Conservation (phyloP, 129 eudicot species). For the Heracleum sosnowskyi region DNA sequence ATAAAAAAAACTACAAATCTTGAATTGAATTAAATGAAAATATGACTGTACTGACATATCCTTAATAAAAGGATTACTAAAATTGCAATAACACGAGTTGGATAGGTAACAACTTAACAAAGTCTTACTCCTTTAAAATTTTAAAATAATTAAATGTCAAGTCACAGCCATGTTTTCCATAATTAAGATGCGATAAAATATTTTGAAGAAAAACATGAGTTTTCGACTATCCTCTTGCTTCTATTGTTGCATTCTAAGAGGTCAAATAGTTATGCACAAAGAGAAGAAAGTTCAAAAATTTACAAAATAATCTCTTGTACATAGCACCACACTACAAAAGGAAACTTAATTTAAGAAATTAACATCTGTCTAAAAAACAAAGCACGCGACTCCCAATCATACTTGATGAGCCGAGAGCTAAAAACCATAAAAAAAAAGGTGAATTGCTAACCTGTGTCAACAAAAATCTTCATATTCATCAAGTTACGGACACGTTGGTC, state of each 20-base stretch:
- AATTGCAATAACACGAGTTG: not conserved
- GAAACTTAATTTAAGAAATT: not conserved
- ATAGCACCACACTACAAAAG: not conserved
- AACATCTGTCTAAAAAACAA: not conserved
- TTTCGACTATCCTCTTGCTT: not conserved
- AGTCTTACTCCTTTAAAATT: not conserved
- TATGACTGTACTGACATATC: not conserved
- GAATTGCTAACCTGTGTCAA: conserved; percentile 64
- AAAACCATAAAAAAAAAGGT: conserved; percentile 5
- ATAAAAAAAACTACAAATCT: not conserved
- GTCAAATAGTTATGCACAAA: not conserved
- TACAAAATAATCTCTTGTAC: not conserved
- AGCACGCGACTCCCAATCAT: not conserved
- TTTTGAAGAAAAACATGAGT: not conserved
- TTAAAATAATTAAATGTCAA: not conserved
- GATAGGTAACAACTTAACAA: not conserved
- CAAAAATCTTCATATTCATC: conserved; percentile 98
- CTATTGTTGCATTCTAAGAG: not conserved
- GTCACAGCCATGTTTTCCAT: not conserved
- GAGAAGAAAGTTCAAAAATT: not conserved
- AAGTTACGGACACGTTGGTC: conserved; percentile 87
- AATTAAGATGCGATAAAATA: not conserved
- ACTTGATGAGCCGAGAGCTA: not conserved
- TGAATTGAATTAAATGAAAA: not conserved
- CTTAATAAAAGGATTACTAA: not conserved